Conservation (phyloP, 352 stramenopile genomes). For the Pythium coloratum region DNA sequence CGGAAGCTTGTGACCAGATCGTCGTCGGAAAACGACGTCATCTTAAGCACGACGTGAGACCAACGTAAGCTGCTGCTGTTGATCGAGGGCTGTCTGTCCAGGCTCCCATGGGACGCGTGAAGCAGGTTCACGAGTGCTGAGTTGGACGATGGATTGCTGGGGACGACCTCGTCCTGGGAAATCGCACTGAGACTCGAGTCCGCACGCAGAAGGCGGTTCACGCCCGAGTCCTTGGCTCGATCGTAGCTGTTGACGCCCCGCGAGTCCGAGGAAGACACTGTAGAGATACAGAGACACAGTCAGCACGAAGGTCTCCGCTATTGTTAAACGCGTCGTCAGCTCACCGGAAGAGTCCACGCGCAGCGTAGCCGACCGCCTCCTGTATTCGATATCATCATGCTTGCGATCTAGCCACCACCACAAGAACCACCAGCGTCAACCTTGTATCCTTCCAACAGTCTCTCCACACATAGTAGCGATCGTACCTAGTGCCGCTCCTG, state of each 20-base stretch:
- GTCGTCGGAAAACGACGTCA: slow-evolving; percentile 78
- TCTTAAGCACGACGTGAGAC: slow-evolving; percentile 81
- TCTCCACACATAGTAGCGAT: background rate
- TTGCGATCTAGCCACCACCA: slow-evolving; percentile 31
- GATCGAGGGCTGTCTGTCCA: background rate
- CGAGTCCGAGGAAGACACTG: slow-evolving; percentile 45
- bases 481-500: background rate
- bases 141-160: slow-evolving; percentile 8
- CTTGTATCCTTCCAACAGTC: background rate
- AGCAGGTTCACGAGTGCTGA: background rate
- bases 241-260: slow-evolving; percentile 54
- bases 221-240: slow-evolving; percentile 56
- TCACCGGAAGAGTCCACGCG: slow-evolving; percentile 58
- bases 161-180: slow-evolving; percentile 16
- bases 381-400: slow-evolving; percentile 62
- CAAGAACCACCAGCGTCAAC: too few relatives aligned
- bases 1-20: slow-evolving; percentile 75
- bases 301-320: background rate
- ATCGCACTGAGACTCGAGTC: slow-evolving; percentile 32
- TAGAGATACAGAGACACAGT: background rate
- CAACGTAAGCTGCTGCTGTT: slow-evolving; percentile 33
- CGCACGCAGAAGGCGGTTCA: slow-evolving; percentile 58
- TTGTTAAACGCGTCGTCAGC: slow-evolving; percentile 11
- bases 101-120: background rate
- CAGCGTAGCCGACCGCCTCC: slow-evolving; percentile 56